Evolutionary conservation across 108 stramenopile species (phyloP), one percentile per base, ranked within the genome.

Genomic region (Schizochytrium sp.): DNA sequence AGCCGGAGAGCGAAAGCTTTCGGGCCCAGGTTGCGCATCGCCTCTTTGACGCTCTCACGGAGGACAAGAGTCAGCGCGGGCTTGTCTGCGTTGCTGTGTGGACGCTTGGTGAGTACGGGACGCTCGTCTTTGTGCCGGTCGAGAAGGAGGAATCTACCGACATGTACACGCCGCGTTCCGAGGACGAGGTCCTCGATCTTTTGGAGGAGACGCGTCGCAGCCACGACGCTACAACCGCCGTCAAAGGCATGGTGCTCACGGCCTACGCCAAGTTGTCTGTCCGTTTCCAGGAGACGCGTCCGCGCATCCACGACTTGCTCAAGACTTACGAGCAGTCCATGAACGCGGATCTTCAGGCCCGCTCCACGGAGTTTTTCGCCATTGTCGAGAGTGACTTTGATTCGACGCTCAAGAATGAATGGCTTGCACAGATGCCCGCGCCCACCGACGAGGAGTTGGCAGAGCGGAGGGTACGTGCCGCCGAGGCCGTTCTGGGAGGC

Each of bases 401-500:
- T 2, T 83, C 88, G 21, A 28, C 34, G 0, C 87, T 97, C 10
- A 96, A 96, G 19, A 94, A 93, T 72, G 97, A 98, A 89, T 95
- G 96, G 6, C 72, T 99, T 58, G 96, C 97, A 5, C 92, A 97
- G 60, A 99, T 99, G 97, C 98, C 98, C 0, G 95, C 96, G 1
- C 96, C 97, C 5, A 97, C 97, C 72, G 88, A 95, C 48, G 96
- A 96, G 90, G 92, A 96, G 55, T 88, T 97, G 88, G 93, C 21
- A 43, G 60, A 41, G 44, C 23, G 71, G 14, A 72, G 48, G 12
- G 71, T 25, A 28, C 91, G 92, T 63, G 89, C 90, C 51, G 60
- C 91, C 34, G 91, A 58, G 21, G 90, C 89, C 25, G 87, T 83
- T 3, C 48, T 92, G 58, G 87, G 60, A 48, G 93, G 76, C 43